A percentile compares a stretch with the other conserved stretches of the same genome.
Conservation (phyloP, 257 asterid species). For the Ehretia macrophylla region DNA sequence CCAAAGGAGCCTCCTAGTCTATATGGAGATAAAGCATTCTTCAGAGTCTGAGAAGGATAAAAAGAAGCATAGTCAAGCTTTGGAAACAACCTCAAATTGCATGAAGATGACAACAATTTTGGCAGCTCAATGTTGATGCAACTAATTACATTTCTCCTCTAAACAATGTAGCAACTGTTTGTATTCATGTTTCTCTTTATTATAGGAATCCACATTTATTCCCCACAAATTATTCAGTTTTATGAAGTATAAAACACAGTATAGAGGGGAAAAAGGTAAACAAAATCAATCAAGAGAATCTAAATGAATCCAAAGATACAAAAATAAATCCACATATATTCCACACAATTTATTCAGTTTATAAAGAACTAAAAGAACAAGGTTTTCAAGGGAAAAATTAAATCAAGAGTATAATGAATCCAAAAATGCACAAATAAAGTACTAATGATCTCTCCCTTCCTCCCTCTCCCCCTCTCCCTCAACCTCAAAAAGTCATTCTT, state of each 20-base stretch:
- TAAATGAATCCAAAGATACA: not conserved
- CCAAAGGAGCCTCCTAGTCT: constrained; percentile 98
- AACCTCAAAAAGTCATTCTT: no score
- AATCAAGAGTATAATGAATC: not conserved
- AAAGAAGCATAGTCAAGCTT: constrained; percentile 22
- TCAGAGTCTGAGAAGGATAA: constrained; percentile 59
- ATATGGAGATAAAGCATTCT: constrained; percentile 95
- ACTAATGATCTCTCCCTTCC: no score
- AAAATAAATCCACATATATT: no score
- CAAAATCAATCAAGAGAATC: not conserved
- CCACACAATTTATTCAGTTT: no score
- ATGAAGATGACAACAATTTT: not conserved
- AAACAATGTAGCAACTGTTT: not conserved
- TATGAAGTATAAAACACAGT: no score
- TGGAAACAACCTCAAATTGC: constrained; percentile 7
- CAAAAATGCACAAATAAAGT: no score
- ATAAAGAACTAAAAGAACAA: no score
- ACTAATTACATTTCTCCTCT: not conserved
- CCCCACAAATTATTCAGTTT: no score
- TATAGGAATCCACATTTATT: no score
- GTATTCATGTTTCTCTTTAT: not conserved
- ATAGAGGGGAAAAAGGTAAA: not conserved
- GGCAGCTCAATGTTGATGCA: not conserved
- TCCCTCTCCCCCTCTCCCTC: no score
- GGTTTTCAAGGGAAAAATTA: no score